A percentile compares a stretch with the other conserved stretches of the same genome.
Conservation (phyloP, 345 rosid genomes). For the Dovyalis caffra region DNA sequence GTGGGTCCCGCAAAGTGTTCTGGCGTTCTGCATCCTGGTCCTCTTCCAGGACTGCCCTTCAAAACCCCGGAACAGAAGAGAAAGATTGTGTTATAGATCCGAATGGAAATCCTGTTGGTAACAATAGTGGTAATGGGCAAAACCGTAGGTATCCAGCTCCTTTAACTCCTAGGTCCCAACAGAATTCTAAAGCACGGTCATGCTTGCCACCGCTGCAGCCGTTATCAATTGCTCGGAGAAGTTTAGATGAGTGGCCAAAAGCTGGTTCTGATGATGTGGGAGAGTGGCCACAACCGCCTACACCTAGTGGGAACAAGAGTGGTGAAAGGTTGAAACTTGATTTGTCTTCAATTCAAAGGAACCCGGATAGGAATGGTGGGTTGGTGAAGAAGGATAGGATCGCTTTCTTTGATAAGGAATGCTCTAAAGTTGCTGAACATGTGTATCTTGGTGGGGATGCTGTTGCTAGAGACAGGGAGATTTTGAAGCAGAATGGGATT, state of each 20-base stretch:
- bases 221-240: conserved; percentile 78
- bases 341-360: conserved; percentile 69
- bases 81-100: conserved; percentile 44
- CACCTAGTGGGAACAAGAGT: conserved; percentile 74
- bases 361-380: conserved; percentile 67
- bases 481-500: conserved; percentile 77
- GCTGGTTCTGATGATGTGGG: conserved; percentile 95
- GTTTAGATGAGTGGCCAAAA: conserved; percentile 98
- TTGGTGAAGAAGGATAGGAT: conserved; percentile 82
- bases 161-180: conserved; percentile 87
- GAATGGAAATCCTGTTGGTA: conserved; percentile 25
- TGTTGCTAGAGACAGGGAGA: conserved; percentile 81
- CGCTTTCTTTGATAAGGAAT: conserved; percentile 93
- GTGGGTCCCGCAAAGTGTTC: conserved; percentile 66
- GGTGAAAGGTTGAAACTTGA: conserved; percentile 95
- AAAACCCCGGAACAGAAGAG: conserved; percentile 50
- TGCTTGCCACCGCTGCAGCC: conserved; percentile 98
- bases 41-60: conserved; percentile 71
- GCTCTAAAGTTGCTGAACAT: conserved; percentile 95
- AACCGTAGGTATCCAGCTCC: conserved; percentile 66
- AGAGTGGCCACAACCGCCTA: conserved; percentile 93
- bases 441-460: conserved; percentile 97
- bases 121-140: conserved; percentile 37
- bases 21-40: conserved; percentile 99
- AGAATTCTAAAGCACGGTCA: conserved; percentile 77